Percentiles rank a stretch among this genome's conserved stretches.
Conservation (phyloP, 75 land plant species). For the Cupressus sempervirens region DNA sequence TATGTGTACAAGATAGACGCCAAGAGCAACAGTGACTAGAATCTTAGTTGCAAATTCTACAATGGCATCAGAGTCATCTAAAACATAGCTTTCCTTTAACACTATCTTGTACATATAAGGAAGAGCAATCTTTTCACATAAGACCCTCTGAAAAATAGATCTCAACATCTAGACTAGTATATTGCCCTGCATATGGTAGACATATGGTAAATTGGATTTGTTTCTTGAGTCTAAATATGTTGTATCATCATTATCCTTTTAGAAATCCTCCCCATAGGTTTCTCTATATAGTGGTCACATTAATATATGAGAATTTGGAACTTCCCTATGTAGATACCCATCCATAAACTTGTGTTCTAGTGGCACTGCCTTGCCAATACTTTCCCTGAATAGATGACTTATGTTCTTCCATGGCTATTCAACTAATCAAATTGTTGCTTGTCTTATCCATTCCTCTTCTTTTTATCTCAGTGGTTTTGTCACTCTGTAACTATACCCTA, state of each 20-base stretch:
- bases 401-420: no score
- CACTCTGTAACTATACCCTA: no score
- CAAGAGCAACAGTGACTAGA: constrained; percentile 14
- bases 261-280: neutral
- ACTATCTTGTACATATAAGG: constrained; percentile 14
- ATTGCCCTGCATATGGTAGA: constrained; percentile 23
- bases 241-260: constrained; percentile 3
- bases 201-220: constrained; percentile 10
- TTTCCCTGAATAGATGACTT: no score
- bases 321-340: neutral
- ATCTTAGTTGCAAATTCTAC: constrained; percentile 20
- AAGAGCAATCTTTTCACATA: constrained; percentile 20
- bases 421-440: no score
- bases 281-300: neutral
- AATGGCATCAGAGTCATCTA: constrained; percentile 19
- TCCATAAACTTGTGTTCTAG: constrained; percentile 4
- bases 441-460: no score
- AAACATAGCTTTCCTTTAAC: neutral
- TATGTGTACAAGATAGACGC: no score
- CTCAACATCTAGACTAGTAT: constrained; percentile 11
- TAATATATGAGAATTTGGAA: constrained; percentile 1
- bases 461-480: no score
- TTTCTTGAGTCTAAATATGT: constrained; percentile 10
- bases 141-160: constrained; percentile 19
- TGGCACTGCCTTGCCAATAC: no score